phyloP scores from a whole-genome alignment of 148 eudicot species.

The Pouteria glomerata region DNA sequence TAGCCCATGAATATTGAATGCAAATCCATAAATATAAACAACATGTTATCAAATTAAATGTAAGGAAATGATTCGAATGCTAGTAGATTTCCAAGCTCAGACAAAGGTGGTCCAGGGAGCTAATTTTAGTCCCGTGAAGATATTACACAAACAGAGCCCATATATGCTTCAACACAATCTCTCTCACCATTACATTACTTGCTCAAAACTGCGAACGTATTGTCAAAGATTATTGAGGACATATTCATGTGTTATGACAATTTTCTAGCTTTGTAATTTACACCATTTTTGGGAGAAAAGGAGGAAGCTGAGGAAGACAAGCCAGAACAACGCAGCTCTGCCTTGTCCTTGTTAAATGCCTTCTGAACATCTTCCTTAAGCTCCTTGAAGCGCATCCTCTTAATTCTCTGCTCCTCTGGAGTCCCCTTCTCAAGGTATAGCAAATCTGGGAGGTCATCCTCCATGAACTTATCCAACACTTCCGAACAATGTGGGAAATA shows the following conservation, averaged over 20 bases:
- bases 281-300: conserved; percentile 8
- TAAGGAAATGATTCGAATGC: too few relatives aligned
- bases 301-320: conserved; percentile 29
- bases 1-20: too few relatives aligned
- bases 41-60: too few relatives aligned
- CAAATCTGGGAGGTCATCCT: conserved; percentile 36
- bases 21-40: too few relatives aligned
- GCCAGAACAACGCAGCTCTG: conserved; percentile 32
- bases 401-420: conserved; percentile 34
- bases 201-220: too few relatives aligned
- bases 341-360: conserved; percentile 52
- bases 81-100: too few relatives aligned
- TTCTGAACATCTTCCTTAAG: conserved; percentile 41
- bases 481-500: conserved; percentile 46
- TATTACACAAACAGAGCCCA: too few relatives aligned
- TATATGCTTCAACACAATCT: too few relatives aligned
- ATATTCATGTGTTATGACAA: not conserved
- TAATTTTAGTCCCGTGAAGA: too few relatives aligned
- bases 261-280: conserved; percentile 21
- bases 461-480: conserved; percentile 46
- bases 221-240: too few relatives aligned
- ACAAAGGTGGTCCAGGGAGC: too few relatives aligned
- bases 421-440: conserved; percentile 38
- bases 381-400: conserved; percentile 35
- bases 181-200: too few relatives aligned